Evolutionary conservation across 371 early-diverging fungal genomes (phyloP).

Genomic region (Mucor racemosus): DNA sequence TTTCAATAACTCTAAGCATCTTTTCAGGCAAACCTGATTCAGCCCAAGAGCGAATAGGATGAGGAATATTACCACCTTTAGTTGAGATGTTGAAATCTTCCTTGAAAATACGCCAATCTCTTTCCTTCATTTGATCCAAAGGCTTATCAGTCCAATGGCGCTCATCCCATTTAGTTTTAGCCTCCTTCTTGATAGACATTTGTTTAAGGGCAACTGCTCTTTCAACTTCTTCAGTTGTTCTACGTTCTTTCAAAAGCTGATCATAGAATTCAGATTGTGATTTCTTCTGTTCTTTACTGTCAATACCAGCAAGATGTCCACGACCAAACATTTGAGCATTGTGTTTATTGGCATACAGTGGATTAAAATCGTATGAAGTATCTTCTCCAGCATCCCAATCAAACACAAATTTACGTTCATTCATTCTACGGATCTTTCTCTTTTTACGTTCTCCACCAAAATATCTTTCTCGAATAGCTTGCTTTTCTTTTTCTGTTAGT

Average conservation of each 20-base stretch:
- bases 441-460: slow-evolving; percentile 84
- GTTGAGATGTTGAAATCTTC: slow-evolving; percentile 96
- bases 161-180: slow-evolving; percentile 79
- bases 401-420: slow-evolving; percentile 94
- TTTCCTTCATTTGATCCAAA: slow-evolving; percentile 88
- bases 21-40: slow-evolving; percentile 78
- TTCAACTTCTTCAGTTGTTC: slow-evolving; percentile 69
- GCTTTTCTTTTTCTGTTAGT: slow-evolving; percentile 52
- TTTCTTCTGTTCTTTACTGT: slow-evolving; percentile 76
- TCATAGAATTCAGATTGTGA: slow-evolving; percentile 75
- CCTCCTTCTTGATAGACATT: slow-evolving; percentile 68
- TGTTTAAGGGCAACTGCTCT: slow-evolving; percentile 72
- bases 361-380: slow-evolving; percentile 91
- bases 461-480: slow-evolving; percentile 73
- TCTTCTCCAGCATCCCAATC: slow-evolving; percentile 97
- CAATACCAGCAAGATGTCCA: slow-evolving; percentile 91
- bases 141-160: slow-evolving; percentile 96
- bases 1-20: slow-evolving; percentile 72
- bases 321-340: slow-evolving; percentile 89
- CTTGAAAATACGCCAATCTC: slow-evolving; percentile 99
- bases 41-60: slow-evolving; percentile 90
- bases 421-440: slow-evolving; percentile 81
- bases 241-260: slow-evolving; percentile 66
- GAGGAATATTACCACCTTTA: slow-evolving; percentile 91
- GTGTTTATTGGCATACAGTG: slow-evolving; percentile 83